A percentile compares a stretch with the other conserved stretches of the same genome.
phyloP scores from a whole-genome alignment of 768 basidiomycete species.

The Boletellus ananas region DNA sequence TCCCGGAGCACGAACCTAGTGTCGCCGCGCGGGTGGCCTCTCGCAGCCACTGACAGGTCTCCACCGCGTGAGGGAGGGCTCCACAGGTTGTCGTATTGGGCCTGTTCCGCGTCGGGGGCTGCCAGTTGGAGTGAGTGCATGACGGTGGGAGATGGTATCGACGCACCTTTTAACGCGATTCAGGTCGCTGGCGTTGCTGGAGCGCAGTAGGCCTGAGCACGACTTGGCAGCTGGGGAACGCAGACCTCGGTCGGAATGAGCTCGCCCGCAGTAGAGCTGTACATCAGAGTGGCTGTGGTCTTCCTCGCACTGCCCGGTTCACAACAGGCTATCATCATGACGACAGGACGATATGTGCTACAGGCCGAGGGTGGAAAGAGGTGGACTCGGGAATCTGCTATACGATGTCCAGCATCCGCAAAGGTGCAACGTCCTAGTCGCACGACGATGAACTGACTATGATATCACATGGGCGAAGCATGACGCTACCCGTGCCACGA shows the following conservation, averaged over 20 bases:
- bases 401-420: too few species aligned
- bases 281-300: constrained; percentile 9
- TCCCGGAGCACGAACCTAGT: background rate
- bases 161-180: background rate
- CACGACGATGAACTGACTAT: too few species aligned
- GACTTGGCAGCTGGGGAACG: background rate
- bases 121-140: constrained; percentile 5
- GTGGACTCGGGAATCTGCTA: too few species aligned
- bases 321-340: too few species aligned
- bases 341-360: too few species aligned
- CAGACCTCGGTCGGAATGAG: background rate
- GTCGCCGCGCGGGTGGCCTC: background rate
- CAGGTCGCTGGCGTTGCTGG: background rate
- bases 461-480: too few species aligned
- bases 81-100: constrained; percentile 8
- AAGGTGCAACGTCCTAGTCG: too few species aligned
- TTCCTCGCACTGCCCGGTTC: background rate
- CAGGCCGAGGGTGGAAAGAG: too few species aligned
- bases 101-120: background rate
- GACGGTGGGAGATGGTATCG: background rate
- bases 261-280: background rate
- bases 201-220: background rate
- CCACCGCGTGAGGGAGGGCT: background rate
- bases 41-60: background rate
- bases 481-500: too few species aligned